Evolutionary conservation across 371 early-diverging fungal genomes (phyloP), one percentile per base, ranked within the genome.

Genomic region (Mortierella sp.): DNA sequence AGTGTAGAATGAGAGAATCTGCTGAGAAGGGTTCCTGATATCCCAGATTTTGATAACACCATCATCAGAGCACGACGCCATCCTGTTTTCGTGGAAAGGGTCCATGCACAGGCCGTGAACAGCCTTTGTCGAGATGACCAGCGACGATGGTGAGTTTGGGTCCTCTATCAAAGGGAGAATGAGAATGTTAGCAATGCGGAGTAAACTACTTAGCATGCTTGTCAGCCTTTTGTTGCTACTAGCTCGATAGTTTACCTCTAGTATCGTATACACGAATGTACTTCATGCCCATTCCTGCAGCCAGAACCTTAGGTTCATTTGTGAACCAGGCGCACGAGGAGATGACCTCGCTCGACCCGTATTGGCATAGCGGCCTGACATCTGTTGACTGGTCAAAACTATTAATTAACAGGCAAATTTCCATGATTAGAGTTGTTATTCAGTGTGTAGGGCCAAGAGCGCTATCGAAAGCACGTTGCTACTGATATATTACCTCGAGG

Each of bases 21-120:
- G 89, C 54, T 95, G 95, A 2, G 89, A 88, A 9, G 92, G 78
- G 70, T 94, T 95, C 45, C 97, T 90, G 45, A 89, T 81, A 80
- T 97, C 97, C 96, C 96, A 97, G n/a, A 96, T 75, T 68, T 92
- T 90, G 70, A 97, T 91, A 14, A 91, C 88, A 9, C 93, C 93
- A 75, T 95, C 95, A 24, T 94, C 95, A 0, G 93, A 92, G 75
- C 90, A 95, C 3, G 95, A 95, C 0, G 96, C 95, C 73, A 96
- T 84, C 48, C 96, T 92, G 78, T 93, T 87, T 14, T 91, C 80
- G 76, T 94, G 88, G 85, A 95, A 96, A 0, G 96, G 96, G 84
- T 97, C 96, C 21, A 92, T 83, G 48, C 88, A 84, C 5, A 95
- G 87, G 10, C 96, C 96, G 70, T 93, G 90, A 1, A 96, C 94